phyloP scores from a whole-genome alignment of 345 rosid genomes.

The Eucalyptus viminalis region DNA sequence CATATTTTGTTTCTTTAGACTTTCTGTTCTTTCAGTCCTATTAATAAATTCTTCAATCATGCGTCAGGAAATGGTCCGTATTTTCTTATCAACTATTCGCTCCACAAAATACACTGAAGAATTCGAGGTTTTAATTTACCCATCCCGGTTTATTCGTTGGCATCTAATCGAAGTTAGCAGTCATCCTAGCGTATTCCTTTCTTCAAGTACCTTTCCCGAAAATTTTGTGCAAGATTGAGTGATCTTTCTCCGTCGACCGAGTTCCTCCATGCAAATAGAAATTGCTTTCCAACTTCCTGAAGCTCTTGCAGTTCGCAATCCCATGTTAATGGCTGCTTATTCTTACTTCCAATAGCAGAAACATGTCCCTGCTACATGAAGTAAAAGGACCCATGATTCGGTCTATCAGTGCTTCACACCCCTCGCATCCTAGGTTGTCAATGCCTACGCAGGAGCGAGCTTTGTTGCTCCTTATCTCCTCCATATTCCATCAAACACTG shows the following conservation, averaged over 20 bases:
- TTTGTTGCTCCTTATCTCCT: neutral
- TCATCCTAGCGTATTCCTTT: neutral
- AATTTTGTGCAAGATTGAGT: neutral
- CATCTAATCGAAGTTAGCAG: neutral
- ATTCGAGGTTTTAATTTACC: neutral
- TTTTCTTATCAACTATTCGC: neutral
- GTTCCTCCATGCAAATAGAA: neutral
- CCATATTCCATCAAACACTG: neutral
- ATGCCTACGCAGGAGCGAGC: neutral
- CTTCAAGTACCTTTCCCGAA: neutral
- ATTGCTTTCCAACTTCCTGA: neutral
- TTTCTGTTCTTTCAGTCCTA: neutral
- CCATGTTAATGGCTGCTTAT: neutral
- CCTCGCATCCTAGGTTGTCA: neutral
- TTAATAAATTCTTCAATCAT: neutral
- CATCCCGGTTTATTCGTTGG: neutral
- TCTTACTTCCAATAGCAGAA: neutral
- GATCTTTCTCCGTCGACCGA: neutral
- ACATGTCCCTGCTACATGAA: neutral
- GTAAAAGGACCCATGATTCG: neutral
- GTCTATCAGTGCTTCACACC: neutral
- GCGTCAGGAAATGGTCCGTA: neutral
- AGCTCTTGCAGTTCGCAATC: neutral
- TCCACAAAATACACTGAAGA: neutral
- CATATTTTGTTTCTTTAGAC: neutral